phyloP scores from a whole-genome alignment of 139 green algal species.

The Desmodesmus armatus region DNA sequence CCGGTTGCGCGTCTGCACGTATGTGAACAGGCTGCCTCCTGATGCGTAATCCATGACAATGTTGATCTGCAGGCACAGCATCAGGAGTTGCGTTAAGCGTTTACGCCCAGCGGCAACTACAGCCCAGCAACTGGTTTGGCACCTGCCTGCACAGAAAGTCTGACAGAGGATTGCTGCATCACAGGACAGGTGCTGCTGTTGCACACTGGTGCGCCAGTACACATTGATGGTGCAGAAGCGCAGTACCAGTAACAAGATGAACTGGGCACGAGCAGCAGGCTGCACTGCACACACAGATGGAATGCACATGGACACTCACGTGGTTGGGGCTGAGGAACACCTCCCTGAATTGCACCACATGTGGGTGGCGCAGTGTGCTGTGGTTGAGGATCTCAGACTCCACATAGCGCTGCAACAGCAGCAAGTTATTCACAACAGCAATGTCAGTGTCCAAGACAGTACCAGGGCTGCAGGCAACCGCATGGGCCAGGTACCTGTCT shows the following conservation, averaged over 20 bases:
- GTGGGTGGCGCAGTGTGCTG: constrained; percentile 88
- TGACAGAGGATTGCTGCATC: background rate
- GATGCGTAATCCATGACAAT: constrained; percentile 96
- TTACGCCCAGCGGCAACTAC: constrained; percentile 22
- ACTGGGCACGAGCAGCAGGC: background rate
- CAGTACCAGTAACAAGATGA: no score
- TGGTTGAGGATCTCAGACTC: constrained; percentile 95
- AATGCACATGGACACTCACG: constrained; percentile 59
- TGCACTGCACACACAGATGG: background rate
- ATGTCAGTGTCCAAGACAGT: constrained; percentile 53
- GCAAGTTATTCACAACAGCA: no score
- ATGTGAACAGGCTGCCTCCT: constrained; percentile 92
- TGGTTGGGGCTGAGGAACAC: constrained; percentile 76
- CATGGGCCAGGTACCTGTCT: no score
- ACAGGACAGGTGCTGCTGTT: constrained; percentile 50
- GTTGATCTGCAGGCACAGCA: no score
- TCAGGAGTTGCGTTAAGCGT: constrained; percentile 70
- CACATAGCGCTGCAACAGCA: constrained; percentile 39
- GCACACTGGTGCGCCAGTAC: no score
- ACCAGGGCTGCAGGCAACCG: background rate
- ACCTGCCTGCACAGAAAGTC: background rate
- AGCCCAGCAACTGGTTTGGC: background rate
- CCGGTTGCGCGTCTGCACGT: constrained; percentile 67
- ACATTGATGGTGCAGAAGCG: no score
- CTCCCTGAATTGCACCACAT: constrained; percentile 97